Evolutionary conservation across 2,329 filamentous ascomycete species (phyloP), one percentile per base, ranked within the genome.

Genomic region (Stylonectria norvegica): DNA sequence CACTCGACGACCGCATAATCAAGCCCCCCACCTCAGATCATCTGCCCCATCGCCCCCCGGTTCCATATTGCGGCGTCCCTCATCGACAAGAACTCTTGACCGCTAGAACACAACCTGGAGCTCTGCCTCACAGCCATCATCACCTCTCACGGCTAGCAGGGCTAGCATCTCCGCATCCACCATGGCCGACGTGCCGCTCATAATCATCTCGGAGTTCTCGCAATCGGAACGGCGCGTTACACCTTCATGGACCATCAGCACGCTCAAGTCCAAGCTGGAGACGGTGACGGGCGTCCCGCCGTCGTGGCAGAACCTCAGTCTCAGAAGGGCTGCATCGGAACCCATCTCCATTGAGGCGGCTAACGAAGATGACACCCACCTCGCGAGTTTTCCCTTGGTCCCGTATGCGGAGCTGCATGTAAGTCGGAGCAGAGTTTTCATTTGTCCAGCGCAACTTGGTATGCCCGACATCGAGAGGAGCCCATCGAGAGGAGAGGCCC

Each of bases 251-350:
- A 85, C 84, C 47, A 85, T 98, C 60, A 74, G 77, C 40, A 83
- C 88, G 57, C 76, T 97, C 56, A 95, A 91, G 70, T 69, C 75
- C 38, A 94, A 93, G 65, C 81, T 98, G 36, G 91, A 97, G 67
- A 85, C 89, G 47, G 83, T 97, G 67, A 97, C 91, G 2, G 93
- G 93, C 47, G 82, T 97, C 25, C 91, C 93, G 12, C 86, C 90
- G 9, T 77, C 76, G 20, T 81, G 76, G 45, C 93, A 97, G 65
- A 79, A 73, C 47, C 76, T 98, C 47, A 81, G 73, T 20, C 72
- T 96, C 60, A 86, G 83, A 61, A 71, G 81, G 12, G 66, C 70
- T 41, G 60, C 60, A 22, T 75, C 80, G 54, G 75, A 82, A 48
- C 72, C 73, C 46, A 73, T 87, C 50, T 65, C 83, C 37, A 71